Conservation (phyloP, 306 rosid species). For the Dalbergia cultrata region DNA sequence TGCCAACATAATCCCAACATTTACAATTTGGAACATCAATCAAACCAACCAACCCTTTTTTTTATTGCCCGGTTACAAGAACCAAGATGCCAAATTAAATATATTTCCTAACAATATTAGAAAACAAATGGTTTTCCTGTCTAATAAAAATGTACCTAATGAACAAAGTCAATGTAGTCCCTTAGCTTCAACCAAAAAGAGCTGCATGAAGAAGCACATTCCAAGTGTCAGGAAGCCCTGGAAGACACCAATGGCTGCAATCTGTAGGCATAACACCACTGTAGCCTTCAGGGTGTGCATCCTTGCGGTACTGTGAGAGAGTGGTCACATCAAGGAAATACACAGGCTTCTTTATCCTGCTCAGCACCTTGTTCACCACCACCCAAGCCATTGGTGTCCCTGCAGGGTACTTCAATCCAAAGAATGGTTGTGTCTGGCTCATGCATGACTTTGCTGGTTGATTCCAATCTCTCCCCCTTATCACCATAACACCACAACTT, state of each 20-base stretch:
- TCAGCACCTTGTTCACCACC: conserved; percentile 84
- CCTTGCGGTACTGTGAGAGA: conserved; percentile 82
- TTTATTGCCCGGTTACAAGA: conserved; percentile 62
- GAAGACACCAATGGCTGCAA: conserved; percentile 99
- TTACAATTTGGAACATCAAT: conserved; percentile 50
- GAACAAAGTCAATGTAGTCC: too few species aligned
- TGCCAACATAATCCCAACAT: conserved; percentile 53
- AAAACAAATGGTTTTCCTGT: conserved; percentile 55
- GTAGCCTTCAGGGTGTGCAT: conserved; percentile 84
- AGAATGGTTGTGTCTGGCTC: conserved; percentile 70
- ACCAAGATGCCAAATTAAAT: conserved; percentile 47
- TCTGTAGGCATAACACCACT: conserved; percentile 70
- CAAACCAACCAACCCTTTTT: conserved; percentile 43
- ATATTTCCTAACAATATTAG: conserved; percentile 35
- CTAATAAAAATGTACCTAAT: not conserved
- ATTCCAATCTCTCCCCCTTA: conserved; percentile 92
- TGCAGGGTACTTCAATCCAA: conserved; percentile 77
- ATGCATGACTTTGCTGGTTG: conserved; percentile 81
- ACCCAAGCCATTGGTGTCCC: conserved; percentile 92
- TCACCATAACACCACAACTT: not conserved
- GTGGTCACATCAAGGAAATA: conserved; percentile 77
- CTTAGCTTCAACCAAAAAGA: conserved; percentile 62
- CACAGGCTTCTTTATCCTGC: conserved; percentile 79
- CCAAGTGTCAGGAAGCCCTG: conserved; percentile 98
- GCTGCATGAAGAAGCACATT: conserved; percentile 81